A percentile compares a stretch with the other conserved stretches of the same genome.
These are phyloP conservation scores for Brettanomyces sp. DNA, from an alignment of 805 yeast species.

Conservation along the genomic window DNA sequence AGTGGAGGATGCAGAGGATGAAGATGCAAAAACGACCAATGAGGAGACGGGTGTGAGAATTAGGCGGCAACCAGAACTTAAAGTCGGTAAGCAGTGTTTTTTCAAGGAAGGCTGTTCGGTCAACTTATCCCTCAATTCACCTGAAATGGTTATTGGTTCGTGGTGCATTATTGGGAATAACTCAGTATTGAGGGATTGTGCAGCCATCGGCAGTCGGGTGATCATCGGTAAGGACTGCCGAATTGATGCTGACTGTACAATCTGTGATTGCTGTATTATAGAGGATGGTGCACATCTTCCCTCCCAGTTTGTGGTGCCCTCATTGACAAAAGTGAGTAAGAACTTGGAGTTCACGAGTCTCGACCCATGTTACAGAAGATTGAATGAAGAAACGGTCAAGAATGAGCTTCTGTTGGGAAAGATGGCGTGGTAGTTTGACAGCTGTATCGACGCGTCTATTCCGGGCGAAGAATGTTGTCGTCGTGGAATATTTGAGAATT, in stretches of 20 bases:
- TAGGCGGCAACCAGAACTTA: neutral
- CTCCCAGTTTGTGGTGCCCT: conserved; percentile 37
- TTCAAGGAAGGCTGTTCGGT: neutral
- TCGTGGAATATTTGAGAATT: no score
- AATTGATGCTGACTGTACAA: conserved; percentile 27
- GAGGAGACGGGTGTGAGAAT: no score
- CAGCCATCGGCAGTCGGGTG: conserved; percentile 41
- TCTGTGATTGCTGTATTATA: conserved; percentile 45
- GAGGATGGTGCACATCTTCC: conserved; percentile 34
- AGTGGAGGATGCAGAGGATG: conserved; percentile 32
- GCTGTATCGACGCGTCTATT: no score
- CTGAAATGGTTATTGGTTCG: neutral
- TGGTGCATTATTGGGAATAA: neutral
- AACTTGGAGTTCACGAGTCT: conserved; percentile 5
- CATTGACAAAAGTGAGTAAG: conserved; percentile 33
- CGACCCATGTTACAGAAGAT: conserved; percentile 20
- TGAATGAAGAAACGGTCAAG: conserved; percentile 15
- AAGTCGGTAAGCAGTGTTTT: neutral
- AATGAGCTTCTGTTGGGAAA: neutral
- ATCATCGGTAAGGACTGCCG: conserved; percentile 33
- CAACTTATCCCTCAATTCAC: neutral
- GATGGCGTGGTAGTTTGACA: no score
- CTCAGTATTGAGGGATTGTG: conserved; percentile 20
- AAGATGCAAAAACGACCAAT: conserved; percentile 8
- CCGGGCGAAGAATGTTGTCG: no score